Percentiles rank a stretch among this genome's conserved stretches.
Conservation (phyloP, 1,284 basidiomycete genomes). For the Trametes hirsuta region DNA sequence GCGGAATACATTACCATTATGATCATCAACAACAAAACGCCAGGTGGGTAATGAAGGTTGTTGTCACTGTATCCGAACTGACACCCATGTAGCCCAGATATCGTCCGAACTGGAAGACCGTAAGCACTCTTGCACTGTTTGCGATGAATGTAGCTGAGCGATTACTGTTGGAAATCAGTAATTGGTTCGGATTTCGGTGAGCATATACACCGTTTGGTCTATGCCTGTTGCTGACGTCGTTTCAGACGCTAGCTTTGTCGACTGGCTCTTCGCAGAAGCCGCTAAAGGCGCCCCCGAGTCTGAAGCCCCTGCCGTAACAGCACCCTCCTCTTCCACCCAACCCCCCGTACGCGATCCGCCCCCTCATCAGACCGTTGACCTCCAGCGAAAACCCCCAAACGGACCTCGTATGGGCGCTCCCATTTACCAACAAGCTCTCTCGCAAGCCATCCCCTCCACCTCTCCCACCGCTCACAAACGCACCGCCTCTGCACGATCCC, state of each 20-base stretch:
- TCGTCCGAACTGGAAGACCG: conserved; percentile 80
- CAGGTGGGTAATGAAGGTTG: conserved; percentile 51
- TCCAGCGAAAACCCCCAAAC: conserved; percentile 46
- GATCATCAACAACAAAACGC: conserved; percentile 88
- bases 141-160: conserved; percentile 9
- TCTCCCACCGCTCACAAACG: conserved; percentile 65
- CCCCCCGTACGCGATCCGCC: conserved; percentile 32
- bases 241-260: conserved; percentile 75
- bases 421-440: conserved; percentile 71
- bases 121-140: conserved; percentile 44
- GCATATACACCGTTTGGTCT: conserved; percentile 23
- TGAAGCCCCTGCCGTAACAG: conserved; percentile 39
- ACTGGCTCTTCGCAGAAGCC: conserved; percentile 83
- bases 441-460: conserved; percentile 60
- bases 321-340: conserved; percentile 40
- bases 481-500: conserved; percentile 70
- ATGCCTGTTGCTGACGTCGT: conserved; percentile 7
- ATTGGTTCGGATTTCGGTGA: conserved; percentile 80
- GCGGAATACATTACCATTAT: conserved; percentile 91
- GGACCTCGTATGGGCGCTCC: conserved; percentile 34
- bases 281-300: conserved; percentile 64
- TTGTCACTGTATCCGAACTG: conserved; percentile 14
- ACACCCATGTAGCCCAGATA: conserved; percentile 67
- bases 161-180: conserved; percentile 44
- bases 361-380: conserved; percentile 38